Percentiles rank a stretch among this genome's conserved stretches.
phyloP scores from a whole-genome alignment of 2,329 filamentous ascomycete genomes.

The Coleophoma eucalyptorum region DNA sequence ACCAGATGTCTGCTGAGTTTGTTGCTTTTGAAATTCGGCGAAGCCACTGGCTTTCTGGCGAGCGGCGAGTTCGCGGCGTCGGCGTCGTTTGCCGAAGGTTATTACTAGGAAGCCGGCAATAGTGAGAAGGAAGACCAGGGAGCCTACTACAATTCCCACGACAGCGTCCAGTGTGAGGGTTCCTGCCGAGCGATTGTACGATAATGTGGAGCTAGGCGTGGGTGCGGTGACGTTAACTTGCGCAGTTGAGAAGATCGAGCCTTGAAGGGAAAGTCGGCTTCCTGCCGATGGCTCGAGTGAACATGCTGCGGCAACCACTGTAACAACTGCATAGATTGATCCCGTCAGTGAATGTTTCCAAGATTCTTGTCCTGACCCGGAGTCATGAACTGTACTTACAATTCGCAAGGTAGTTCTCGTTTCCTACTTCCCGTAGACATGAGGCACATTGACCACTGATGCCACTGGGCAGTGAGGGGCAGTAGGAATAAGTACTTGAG shows the following conservation, averaged over 20 bases:
- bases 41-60: conserved; percentile 22
- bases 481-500: conserved; percentile 48
- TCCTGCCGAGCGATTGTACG: conserved; percentile 20
- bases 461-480: conserved; percentile 40
- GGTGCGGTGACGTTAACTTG: conserved; percentile 47
- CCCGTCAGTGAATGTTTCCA: conserved; percentile 4
- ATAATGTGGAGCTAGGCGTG: conserved; percentile 28
- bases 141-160: conserved; percentile 54
- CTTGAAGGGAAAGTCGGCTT: conserved; percentile 43
- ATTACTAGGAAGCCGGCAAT: conserved; percentile 49
- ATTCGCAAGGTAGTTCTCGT: conserved; percentile 45
- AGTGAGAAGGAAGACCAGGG: conserved; percentile 42
- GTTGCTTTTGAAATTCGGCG: conserved; percentile 14
- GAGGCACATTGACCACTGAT: conserved; percentile 39
- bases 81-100: conserved; percentile 50
- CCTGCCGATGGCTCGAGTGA: conserved; percentile 45
- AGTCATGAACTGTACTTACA: conserved; percentile 35
- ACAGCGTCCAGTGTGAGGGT: conserved; percentile 50
- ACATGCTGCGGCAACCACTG: conserved; percentile 52
- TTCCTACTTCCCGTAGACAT: conserved; percentile 38
- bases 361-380: conserved; percentile 14
- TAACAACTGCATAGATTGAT: conserved; percentile 34
- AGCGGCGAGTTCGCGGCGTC: conserved; percentile 46
- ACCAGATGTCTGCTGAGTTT: not conserved
- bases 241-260: conserved; percentile 46